Base-by-base conservation (phyloP, 1,139 yeast species). In the Entelexis sorbosivorans region DNA sequence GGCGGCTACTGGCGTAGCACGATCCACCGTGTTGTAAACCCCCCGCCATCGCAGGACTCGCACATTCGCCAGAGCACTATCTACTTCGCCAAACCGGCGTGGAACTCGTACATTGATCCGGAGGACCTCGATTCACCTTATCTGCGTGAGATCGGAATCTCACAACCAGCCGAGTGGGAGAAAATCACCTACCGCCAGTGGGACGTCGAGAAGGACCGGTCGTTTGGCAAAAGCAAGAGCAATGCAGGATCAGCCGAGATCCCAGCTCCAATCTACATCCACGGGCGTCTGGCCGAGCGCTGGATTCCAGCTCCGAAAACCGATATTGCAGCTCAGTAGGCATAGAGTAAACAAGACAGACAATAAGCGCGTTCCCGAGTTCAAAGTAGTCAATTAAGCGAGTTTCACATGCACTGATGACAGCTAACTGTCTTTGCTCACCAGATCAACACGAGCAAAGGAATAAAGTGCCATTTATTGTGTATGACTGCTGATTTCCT, bases 1-100 rank as follows among this genome's bases (percentile, higher is more conserved):
- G 78, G 77, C 3, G 76, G 76, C 0, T 72, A 69, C 48, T 74
- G 74, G 63, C 72, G 72, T 53, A 71, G 76, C 16, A 69, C 74
- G 7, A 63, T 74, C 47, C 78, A 74, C 53, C 59, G 78, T 51
- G 56, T 53, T 19, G 66, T 71, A 26, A 68, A 69, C 29, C 77
- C 78, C 3, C 77, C 77, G 2, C 61, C 56, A 1, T 75, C 73
- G 49, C 78, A 74, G 59, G 60, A 61, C 28, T 50, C 56, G 2
- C 70, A 60, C 57, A 65, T 67, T 35, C 63, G 79, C 47, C 63
- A 72, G 50, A 74, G 72, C 1, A 58, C 73, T 5, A 75, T 75
- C 38, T 73, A 74, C 56, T 75, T 75, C 59, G 64, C 68, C 52
- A 67, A 70, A 54, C 73, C 69, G n/a, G 62, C 64, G 20, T 58